Conservation (phyloP, 1,284 basidiomycete genomes). For the Lentinus polychrous region DNA sequence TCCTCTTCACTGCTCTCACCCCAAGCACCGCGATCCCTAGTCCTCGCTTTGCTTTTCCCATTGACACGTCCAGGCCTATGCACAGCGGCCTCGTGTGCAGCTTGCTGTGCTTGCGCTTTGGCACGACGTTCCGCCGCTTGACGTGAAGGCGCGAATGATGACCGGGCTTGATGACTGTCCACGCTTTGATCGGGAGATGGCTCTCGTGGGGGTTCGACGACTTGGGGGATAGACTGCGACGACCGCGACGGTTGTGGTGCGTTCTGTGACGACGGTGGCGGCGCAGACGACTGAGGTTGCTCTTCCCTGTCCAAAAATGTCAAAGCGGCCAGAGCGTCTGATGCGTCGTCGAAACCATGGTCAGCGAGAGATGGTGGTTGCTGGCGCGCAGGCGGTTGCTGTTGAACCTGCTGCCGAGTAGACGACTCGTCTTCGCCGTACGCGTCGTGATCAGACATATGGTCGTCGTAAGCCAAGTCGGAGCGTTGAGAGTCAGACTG, state of each 20-base stretch:
- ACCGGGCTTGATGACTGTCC: conserved; percentile 34
- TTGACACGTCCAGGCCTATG: conserved; percentile 68
- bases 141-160: conserved; percentile 80
- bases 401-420: conserved; percentile 2
- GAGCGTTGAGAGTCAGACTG: conserved; percentile 1
- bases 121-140: conserved; percentile 79
- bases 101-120: conserved; percentile 75
- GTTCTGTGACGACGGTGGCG: conserved; percentile 9
- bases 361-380: conserved; percentile 8
- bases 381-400: conserved; percentile 1
- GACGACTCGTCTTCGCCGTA: conserved; percentile 6
- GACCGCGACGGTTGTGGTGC: conserved; percentile 16
- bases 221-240: conserved; percentile 21
- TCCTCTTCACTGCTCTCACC: conserved; percentile 75
- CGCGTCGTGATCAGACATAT: conserved; percentile 8
- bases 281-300: conserved; percentile 18
- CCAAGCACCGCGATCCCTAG: conserved; percentile 49
- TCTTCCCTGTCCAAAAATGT: conserved; percentile 62
- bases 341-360: conserved; percentile 19
- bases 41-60: conserved; percentile 44
- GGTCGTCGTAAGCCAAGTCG: conserved; percentile 5
- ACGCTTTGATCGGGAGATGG: conserved; percentile 23
- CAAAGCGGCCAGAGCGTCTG: conserved; percentile 71
- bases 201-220: conserved; percentile 21
- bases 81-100: conserved; percentile 66